phyloP scores from a whole-genome alignment of 2,329 filamentous ascomycete species.

The Aspergillus caelatus region DNA sequence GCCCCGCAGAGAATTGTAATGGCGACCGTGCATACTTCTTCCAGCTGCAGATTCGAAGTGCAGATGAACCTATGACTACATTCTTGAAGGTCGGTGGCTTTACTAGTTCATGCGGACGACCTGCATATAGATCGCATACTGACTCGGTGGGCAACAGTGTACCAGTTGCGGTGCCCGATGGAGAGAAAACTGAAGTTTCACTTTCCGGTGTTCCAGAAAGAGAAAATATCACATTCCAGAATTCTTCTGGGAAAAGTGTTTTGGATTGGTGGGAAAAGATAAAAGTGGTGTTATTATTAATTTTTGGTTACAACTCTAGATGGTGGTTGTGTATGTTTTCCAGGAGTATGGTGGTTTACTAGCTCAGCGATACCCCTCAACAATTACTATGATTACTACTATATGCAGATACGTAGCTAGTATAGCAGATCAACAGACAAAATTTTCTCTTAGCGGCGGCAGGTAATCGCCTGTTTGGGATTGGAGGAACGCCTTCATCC shows the following conservation, averaged over 20 bases:
- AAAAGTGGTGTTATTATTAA: background rate
- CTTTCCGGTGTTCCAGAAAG: background rate
- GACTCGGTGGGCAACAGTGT: conserved; percentile 41
- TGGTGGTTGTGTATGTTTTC: background rate
- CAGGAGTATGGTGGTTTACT: conserved; percentile 3
- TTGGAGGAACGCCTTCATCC: conserved; percentile 10
- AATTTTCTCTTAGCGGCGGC: conserved; percentile 16
- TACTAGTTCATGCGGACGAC: conserved; percentile 18
- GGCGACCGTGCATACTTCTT: conserved; percentile 89
- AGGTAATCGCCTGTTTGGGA: conserved; percentile 17
- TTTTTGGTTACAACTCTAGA: background rate
- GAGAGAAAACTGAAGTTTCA: conserved; percentile 51
- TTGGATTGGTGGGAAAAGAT: too few relatives aligned
- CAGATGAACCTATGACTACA: conserved; percentile 97
- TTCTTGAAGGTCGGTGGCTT: conserved; percentile 74
- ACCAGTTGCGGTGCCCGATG: conserved; percentile 49
- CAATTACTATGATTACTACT: conserved; percentile 4
- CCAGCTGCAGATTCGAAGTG: conserved; percentile 95
- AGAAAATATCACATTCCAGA: background rate
- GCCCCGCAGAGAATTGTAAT: conserved; percentile 76
- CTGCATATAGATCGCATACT: conserved; percentile 20
- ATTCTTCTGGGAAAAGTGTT: background rate
- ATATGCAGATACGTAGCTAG: conserved; percentile 2
- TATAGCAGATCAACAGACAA: conserved; percentile 15
- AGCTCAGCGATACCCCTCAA: conserved; percentile 15